Percentiles rank a stretch among this genome's conserved stretches.
phyloP scores from a whole-genome alignment of 345 rosid species.

The Carallia pectinifolia region DNA sequence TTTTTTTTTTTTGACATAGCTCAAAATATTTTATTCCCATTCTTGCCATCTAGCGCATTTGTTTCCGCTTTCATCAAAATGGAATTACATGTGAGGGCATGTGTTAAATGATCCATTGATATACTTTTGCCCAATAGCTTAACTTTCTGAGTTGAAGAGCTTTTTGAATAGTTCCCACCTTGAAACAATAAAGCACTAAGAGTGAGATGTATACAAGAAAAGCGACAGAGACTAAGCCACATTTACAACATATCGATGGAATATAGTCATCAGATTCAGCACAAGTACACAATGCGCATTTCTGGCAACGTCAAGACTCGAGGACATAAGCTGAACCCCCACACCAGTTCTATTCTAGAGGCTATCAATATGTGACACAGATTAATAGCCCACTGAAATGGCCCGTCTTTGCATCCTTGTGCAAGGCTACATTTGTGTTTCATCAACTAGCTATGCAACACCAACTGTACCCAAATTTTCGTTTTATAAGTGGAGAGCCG shows the following conservation, averaged over 20 bases:
- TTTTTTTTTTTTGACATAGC: no score
- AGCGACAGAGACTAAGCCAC: constrained; percentile 10
- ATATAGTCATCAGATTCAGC: constrained; percentile 22
- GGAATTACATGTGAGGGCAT: no score
- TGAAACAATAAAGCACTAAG: neutral
- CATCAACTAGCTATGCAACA: constrained; percentile 18
- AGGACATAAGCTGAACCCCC: constrained; percentile 22
- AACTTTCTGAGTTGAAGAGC: no score
- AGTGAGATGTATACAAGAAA: neutral
- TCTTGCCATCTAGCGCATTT: no score
- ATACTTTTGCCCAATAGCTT: no score
- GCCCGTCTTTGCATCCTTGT: constrained; percentile 9
- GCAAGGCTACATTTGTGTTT: constrained; percentile 15
- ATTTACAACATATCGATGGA: constrained; percentile 39
- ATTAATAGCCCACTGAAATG: constrained; percentile 10
- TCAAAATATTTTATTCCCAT: no score
- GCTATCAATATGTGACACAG: constrained; percentile 16
- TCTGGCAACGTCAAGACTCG: constrained; percentile 23
- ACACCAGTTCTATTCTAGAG: constrained; percentile 27
- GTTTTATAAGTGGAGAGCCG: constrained; percentile 6
- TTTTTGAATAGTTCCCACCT: no score
- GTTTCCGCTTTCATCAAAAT: no score
- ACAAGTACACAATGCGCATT: constrained; percentile 33
- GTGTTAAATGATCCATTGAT: no score
- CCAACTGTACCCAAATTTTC: constrained; percentile 5